phyloP scores from a whole-genome alignment of 352 stramenopile species.

The Pythium diclinum region DNA sequence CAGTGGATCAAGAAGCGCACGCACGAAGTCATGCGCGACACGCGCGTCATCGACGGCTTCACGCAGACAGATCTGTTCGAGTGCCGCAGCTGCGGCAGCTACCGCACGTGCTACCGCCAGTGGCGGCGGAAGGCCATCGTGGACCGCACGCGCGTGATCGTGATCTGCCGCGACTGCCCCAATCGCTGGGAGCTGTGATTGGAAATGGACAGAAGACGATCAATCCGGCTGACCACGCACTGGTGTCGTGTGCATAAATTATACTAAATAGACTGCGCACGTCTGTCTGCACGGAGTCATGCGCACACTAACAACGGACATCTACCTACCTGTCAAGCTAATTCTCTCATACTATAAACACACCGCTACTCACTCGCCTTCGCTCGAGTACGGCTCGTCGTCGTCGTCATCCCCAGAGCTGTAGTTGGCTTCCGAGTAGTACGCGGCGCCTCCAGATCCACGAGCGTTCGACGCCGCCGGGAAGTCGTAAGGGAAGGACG shows the following conservation, averaged over 20 bases:
- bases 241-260: constrained; percentile 27
- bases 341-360: neutral
- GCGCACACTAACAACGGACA: neutral
- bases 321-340: neutral
- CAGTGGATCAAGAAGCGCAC: constrained; percentile 87
- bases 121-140: constrained; percentile 82
- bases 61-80: constrained; percentile 78
- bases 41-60: constrained; percentile 60
- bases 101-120: constrained; percentile 73
- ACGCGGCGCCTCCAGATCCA: constrained; percentile 7
- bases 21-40: constrained; percentile 77
- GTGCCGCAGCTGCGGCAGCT: constrained; percentile 73
- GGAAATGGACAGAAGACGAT: neutral
- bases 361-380: constrained; percentile 15
- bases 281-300: neutral
- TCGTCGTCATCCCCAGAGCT: constrained; percentile 23
- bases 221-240: too few relatives aligned
- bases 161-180: constrained; percentile 73
- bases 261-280: constrained; percentile 30
- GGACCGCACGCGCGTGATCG: constrained; percentile 78
- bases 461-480: constrained; percentile 4
- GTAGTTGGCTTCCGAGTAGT: constrained; percentile 19
- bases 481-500: constrained; percentile 25
- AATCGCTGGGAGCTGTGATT: constrained; percentile 73
- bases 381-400: constrained; percentile 27